Base-by-base conservation (phyloP, 129 eudicot species). In the Escallonia rubra region DNA sequence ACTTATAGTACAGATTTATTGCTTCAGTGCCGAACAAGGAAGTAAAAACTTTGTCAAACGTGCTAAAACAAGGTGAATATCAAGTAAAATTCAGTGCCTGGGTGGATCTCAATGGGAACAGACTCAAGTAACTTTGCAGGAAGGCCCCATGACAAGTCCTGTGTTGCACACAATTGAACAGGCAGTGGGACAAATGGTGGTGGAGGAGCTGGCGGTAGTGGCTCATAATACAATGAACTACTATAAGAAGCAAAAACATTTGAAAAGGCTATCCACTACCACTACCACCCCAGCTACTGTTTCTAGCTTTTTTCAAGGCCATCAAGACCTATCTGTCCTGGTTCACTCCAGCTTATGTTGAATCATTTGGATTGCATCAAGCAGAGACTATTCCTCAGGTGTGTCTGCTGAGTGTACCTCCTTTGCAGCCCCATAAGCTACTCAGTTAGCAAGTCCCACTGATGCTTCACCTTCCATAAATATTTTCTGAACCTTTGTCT, bases 141-240 rank as follows among this genome's bases (percentile, higher is more conserved):
- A 72, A 65, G 87, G 83, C 70, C 85, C 83, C 85, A 81, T 23
- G 34, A 23, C 34, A 23, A 23, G 76, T 73, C 61, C 48, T 65
- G 74, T 64, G 62, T 72, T 66, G 72, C 74, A 75, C 73, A 66
- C 76, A 79, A 58, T 66, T 54, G 76, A 58, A 78, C 68, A 80
- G 63, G 82, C 76, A 81, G 76, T 63, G 68, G 57, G 91, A 87
- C 97, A 90, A 81, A 67, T 61, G 79, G 76, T 81, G 91, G 97
- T 90, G 97, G 95, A 76, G 80, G 79, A 60, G 88, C 87, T 80
- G 77, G 86, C 76, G 72, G 65, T 82, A 75, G 83, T 86, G 89
- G 95, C 79, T 90, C 85, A 90, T 82, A 79, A 79, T 84, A 82
- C 55, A 76, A 79, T 68, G 77, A 73, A 68, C 83, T 87, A 80